Percentiles rank a stretch among this genome's conserved stretches.
phyloP scores from a whole-genome alignment of 2,329 filamentous ascomycete genomes.

The Trichophyton simii region DNA sequence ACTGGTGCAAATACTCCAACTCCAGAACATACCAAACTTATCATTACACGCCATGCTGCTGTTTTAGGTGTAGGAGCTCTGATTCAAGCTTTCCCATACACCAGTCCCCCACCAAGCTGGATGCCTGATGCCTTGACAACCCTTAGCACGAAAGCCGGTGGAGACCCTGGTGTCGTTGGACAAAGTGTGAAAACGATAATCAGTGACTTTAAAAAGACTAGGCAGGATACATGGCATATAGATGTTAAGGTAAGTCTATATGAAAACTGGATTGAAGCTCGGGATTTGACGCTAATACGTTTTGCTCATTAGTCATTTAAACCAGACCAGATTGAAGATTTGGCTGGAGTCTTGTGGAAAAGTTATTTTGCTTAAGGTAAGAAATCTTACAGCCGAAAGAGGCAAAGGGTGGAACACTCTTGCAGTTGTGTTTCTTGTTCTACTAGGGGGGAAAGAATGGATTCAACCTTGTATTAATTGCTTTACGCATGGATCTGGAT shows the following conservation, averaged over 20 bases:
- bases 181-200: conserved; percentile 90
- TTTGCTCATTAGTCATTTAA: conserved; percentile 61
- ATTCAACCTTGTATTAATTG: no score
- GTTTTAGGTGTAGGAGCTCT: conserved; percentile 82
- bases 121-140: conserved; percentile 84
- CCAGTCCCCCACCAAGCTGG: conserved; percentile 82
- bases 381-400: not conserved
- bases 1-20: conserved; percentile 38
- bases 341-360: conserved; percentile 97
- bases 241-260: conserved; percentile 72
- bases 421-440: not conserved
- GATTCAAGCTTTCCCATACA: conserved; percentile 92
- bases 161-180: conserved; percentile 80
- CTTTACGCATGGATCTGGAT: no score
- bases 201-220: conserved; percentile 97
- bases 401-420: not conserved
- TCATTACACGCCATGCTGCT: conserved; percentile 75
- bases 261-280: conserved; percentile 1
- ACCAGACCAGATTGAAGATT: conserved; percentile 79
- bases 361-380: conserved; percentile 79
- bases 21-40: conserved; percentile 53
- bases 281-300: not conserved
- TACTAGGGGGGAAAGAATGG: no score
- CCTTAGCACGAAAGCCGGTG: conserved; percentile 71
- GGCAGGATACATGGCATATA: conserved; percentile 96